These are phyloP conservation scores for Candida suzukii DNA, from an alignment of 805 yeast genomes.

Conservation along the genomic window DNA sequence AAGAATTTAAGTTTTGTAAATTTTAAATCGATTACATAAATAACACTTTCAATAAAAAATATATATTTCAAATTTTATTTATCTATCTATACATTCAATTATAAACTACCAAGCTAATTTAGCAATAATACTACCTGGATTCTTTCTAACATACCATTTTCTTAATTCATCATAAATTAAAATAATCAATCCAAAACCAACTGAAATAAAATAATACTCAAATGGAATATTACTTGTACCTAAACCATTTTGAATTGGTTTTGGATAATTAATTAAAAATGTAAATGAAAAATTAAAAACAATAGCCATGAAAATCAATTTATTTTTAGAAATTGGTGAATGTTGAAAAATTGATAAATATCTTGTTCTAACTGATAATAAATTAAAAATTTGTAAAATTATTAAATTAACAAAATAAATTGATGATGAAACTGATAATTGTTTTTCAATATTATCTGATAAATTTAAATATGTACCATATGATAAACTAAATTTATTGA, in stretches of 20 bases:
- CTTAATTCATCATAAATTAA: slow-evolving; percentile 35
- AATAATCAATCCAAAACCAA: slow-evolving; percentile 36
- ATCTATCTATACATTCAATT: too few relatives aligned
- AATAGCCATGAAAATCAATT: slow-evolving; percentile 27
- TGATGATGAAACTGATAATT: slow-evolving; percentile 26
- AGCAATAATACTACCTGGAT: slow-evolving; percentile 21
- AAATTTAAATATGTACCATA: slow-evolving; percentile 26
- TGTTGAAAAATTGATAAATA: slow-evolving; percentile 34
- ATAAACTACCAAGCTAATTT: slow-evolving; percentile 2
- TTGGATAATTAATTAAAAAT: not conserved
- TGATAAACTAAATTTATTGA: slow-evolving; percentile 26
- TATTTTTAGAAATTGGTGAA: slow-evolving; percentile 26
- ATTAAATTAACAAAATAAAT: slow-evolving; percentile 41
- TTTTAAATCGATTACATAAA: too few relatives aligned
- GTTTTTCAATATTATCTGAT: slow-evolving; percentile 17
- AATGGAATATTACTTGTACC: slow-evolving; percentile 34
- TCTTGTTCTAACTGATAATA: slow-evolving; percentile 36
- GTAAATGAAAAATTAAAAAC: slow-evolving; percentile 15
- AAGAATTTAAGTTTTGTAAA: too few relatives aligned
- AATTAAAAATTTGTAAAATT: slow-evolving; percentile 39
- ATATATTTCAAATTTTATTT: too few relatives aligned
- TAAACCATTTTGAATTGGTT: not conserved
- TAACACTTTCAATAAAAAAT: too few relatives aligned
- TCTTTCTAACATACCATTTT: slow-evolving; percentile 28
- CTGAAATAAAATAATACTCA: slow-evolving; percentile 38